A percentile compares a stretch with the other conserved stretches of the same genome.
These are phyloP conservation scores for Phytophthora multivora DNA, from an alignment of 352 stramenopile species.

Conservation along the genomic window DNA sequence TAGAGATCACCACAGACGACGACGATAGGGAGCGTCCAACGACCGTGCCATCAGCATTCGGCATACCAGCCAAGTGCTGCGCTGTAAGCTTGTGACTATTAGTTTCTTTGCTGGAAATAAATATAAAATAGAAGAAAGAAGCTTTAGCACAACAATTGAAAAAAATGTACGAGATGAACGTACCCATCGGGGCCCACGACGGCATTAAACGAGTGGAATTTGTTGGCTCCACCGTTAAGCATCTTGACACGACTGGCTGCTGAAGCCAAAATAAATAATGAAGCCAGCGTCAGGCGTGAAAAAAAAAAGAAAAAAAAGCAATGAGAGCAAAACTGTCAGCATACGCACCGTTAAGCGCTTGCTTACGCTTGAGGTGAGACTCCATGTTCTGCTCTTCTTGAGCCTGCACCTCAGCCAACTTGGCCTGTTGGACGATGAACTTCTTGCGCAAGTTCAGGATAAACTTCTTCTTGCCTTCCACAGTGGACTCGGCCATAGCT, in stretches of 20 bases:
- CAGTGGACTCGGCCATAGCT: conserved; percentile 77
- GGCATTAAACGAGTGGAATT: conserved; percentile 80
- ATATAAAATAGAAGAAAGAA: background rate
- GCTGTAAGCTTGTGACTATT: conserved; percentile 31
- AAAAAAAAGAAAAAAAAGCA: conserved; percentile 4
- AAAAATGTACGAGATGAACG: background rate
- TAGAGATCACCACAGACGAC: conserved; percentile 74
- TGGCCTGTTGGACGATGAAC: conserved; percentile 67
- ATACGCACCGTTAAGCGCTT: conserved; percentile 62
- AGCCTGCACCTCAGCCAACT: conserved; percentile 52
- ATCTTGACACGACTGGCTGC: conserved; percentile 70
- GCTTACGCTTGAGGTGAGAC: conserved; percentile 71
- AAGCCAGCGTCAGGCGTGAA: conserved; percentile 8
- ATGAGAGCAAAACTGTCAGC: background rate
- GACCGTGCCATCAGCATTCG: conserved; percentile 35
- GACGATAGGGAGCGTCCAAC: conserved; percentile 62
- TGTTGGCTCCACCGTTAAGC: conserved; percentile 63
- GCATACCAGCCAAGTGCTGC: conserved; percentile 41
- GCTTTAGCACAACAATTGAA: conserved; percentile 3
- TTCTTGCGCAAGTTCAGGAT: conserved; percentile 71
- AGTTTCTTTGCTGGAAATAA: conserved; percentile 52
- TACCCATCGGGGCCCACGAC: conserved; percentile 50
- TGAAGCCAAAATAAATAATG: conserved; percentile 26
- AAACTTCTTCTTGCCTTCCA: conserved; percentile 85
- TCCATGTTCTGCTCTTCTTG: conserved; percentile 71